phyloP scores from a whole-genome alignment of 2,329 filamentous ascomycete species.

The Aspergillus sojae region DNA sequence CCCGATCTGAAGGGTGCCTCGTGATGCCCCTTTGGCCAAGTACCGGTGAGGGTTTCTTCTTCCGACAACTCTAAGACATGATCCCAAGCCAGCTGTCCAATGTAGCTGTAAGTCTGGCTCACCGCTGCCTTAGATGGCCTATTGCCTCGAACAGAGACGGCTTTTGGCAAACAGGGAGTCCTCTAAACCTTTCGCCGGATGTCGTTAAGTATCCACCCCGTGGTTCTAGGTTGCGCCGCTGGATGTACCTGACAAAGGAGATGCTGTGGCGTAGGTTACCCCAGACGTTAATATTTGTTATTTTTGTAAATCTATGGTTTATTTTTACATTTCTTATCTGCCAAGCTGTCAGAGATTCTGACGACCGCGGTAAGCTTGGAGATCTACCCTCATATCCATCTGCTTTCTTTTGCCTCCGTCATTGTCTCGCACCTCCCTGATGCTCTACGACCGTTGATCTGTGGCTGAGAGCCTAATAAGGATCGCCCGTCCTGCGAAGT shows the following conservation, averaged over 20 bases:
- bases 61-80: slow-evolving; percentile 28
- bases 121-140: slow-evolving; percentile 24
- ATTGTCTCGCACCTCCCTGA: slow-evolving; percentile 18
- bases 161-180: slow-evolving; percentile 22
- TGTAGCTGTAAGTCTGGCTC: slow-evolving; percentile 19
- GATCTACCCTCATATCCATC: slow-evolving; percentile 14
- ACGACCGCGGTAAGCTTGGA: slow-evolving; percentile 14
- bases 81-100: slow-evolving; percentile 19
- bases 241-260: slow-evolving; percentile 29
- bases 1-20: slow-evolving; percentile 22
- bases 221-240: slow-evolving; percentile 14
- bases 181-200: slow-evolving; percentile 19
- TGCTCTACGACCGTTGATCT: slow-evolving; percentile 30
- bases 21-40: slow-evolving; percentile 23
- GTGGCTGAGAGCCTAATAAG: slow-evolving; percentile 16
- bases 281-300: not conserved
- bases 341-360: slow-evolving; percentile 11
- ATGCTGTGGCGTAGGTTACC: not conserved
- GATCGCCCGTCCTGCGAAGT: slow-evolving; percentile 16
- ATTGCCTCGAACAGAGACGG: slow-evolving; percentile 20
- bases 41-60: slow-evolving; percentile 24
- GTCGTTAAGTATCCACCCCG: slow-evolving; percentile 26
- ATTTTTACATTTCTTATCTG: slow-evolving; percentile 10
- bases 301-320: slow-evolving; percentile 18
- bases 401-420: slow-evolving; percentile 17